These are phyloP conservation scores for Mucor irregularis DNA, from an alignment of 371 early-diverging fungal species.

Conservation along the genomic window DNA sequence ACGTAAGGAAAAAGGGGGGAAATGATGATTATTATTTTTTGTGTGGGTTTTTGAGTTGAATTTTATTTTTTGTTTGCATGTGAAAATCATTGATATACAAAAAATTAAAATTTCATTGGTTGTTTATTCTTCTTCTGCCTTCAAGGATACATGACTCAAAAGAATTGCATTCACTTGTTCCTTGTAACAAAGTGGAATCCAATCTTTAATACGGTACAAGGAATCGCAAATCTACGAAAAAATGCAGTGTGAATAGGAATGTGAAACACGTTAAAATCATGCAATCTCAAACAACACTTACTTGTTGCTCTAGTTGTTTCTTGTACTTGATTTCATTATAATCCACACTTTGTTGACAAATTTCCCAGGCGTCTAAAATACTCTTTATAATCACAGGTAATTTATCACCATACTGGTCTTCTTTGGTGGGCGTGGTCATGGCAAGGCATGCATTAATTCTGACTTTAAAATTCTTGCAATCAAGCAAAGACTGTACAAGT, in stretches of 20 bases:
- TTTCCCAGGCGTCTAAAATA: conserved; percentile 46
- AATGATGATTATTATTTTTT: not conserved
- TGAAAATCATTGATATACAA: too few species aligned
- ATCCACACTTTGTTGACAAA: conserved; percentile 27
- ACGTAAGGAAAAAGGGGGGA: conserved; percentile 2
- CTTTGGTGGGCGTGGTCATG: conserved; percentile 46
- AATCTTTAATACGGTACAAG: conserved; percentile 1
- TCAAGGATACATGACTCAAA: conserved; percentile 1
- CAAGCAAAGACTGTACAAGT: conserved; percentile 53
- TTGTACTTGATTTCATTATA: conserved; percentile 68
- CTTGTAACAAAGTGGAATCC: conserved; percentile 11
- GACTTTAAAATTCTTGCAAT: conserved; percentile 80
- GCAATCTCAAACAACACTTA: conserved; percentile 2
- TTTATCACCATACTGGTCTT: conserved; percentile 53
- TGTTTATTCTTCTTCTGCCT: too few species aligned
- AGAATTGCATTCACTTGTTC: conserved; percentile 6
- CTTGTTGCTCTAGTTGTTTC: conserved; percentile 58
- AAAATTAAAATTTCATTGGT: too few species aligned
- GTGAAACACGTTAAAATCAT: not conserved
- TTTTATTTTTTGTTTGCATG: conserved; percentile 11
- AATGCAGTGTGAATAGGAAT: not conserved
- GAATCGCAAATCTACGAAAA: conserved; percentile 17
- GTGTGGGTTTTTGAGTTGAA: conserved; percentile 6
- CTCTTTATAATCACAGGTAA: conserved; percentile 45
- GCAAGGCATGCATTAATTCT: conserved; percentile 78